Conservation (phyloP, 108 stramenopile genomes). For the Cafeteria roenbergensis region DNA sequence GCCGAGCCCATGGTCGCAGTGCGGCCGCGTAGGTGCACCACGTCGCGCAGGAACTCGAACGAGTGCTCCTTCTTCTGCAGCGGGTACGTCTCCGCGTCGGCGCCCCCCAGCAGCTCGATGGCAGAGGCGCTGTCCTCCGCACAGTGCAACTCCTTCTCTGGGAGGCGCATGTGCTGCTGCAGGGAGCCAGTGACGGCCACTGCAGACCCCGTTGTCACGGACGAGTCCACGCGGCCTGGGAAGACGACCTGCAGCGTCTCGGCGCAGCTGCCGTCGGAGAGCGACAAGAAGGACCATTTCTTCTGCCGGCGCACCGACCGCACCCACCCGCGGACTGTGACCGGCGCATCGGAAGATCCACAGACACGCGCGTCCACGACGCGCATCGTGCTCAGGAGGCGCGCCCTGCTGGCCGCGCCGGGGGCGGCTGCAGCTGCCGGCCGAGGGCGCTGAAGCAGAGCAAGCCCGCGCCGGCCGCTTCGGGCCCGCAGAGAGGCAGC, state of each 20-base stretch:
- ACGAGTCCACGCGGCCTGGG: slow-evolving; percentile 36
- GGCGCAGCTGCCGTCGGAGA: slow-evolving; percentile 89
- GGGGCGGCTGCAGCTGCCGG: no score
- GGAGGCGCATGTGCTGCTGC: slow-evolving; percentile 58
- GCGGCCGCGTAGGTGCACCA: slow-evolving; percentile 86
- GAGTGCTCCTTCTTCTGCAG: slow-evolving; percentile 95
- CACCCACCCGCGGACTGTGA: slow-evolving; percentile 96
- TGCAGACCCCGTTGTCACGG: slow-evolving; percentile 72
- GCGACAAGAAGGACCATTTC: slow-evolving; percentile 82
- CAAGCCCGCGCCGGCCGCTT: no score
- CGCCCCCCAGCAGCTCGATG: slow-evolving; percentile 66
- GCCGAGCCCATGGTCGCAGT: slow-evolving; percentile 91
- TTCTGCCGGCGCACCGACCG: slow-evolving; percentile 89
- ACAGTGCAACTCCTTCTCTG: slow-evolving; percentile 69
- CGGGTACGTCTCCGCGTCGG: slow-evolving; percentile 81
- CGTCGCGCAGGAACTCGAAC: slow-evolving; percentile 81
- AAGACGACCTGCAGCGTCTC: slow-evolving; percentile 76
- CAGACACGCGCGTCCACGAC: no score
- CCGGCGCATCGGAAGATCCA: no score
- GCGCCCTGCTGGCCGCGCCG: no score
- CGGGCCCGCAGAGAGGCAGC: no score
- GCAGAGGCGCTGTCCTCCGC: slow-evolving; percentile 68
- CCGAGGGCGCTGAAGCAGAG: no score
- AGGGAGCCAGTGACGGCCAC: slow-evolving; percentile 66
- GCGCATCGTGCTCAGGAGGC: no score